These are phyloP conservation scores for Peronospora belbahrii DNA, from an alignment of 352 stramenopile genomes.

Conservation along the genomic window DNA sequence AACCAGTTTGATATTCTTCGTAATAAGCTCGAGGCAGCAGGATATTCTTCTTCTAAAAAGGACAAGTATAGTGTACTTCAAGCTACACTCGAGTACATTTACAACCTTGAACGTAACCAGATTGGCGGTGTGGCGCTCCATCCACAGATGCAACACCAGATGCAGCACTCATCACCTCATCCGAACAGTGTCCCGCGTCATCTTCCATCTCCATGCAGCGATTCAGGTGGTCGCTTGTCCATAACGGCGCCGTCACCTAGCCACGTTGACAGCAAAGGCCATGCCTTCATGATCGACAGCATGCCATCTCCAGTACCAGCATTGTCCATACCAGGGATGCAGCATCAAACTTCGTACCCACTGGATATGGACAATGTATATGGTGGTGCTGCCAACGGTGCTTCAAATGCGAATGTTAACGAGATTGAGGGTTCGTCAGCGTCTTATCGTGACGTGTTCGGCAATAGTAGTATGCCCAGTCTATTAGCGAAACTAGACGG, in stretches of 20 bases:
- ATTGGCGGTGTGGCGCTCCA: constrained; percentile 12
- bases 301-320: constrained; percentile 67
- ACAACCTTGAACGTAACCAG: constrained; percentile 62
- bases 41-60: constrained; percentile 74
- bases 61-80: constrained; percentile 84
- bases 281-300: constrained; percentile 70
- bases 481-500: constrained; percentile 69
- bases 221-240: constrained; percentile 28
- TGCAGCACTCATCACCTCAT: constrained; percentile 22
- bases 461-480: constrained; percentile 72
- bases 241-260: constrained; percentile 43
- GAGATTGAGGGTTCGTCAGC: constrained; percentile 58
- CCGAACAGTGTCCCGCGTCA: constrained; percentile 18
- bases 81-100: constrained; percentile 79
- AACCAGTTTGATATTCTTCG: constrained; percentile 80
- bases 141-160: constrained; percentile 17
- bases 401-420: constrained; percentile 21
- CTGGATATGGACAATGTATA: constrained; percentile 55
- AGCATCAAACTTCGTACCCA: constrained; percentile 39
- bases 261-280: constrained; percentile 28
- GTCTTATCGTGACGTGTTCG: constrained; percentile 67
- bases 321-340: constrained; percentile 56
- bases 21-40: constrained; percentile 60
- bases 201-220: constrained; percentile 26
- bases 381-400: constrained; percentile 6